Percentiles rank a stretch among this genome's conserved stretches.
Conservation (phyloP, 2,329 filamentous ascomycete genomes). For the Epichloe typhina region DNA sequence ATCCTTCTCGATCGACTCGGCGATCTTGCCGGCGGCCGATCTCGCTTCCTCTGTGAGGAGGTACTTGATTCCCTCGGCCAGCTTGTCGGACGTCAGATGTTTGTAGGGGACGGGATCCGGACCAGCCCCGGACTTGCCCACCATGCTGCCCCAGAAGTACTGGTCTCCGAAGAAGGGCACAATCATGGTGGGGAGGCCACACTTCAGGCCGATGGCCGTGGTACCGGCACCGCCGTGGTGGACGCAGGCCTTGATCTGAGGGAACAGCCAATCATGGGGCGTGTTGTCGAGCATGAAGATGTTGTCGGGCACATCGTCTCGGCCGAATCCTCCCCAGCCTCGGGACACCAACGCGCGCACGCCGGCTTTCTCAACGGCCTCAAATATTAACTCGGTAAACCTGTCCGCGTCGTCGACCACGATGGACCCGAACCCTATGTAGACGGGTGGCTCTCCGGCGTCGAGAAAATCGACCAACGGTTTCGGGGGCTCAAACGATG, state of each 20-base stretch:
- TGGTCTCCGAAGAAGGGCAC: conserved; percentile 74
- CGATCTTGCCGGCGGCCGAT: conserved; percentile 43
- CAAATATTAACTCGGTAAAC: conserved; percentile 59
- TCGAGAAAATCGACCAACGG: conserved; percentile 43
- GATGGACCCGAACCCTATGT: conserved; percentile 66
- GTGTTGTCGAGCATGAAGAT: conserved; percentile 62
- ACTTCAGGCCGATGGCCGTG: conserved; percentile 60
- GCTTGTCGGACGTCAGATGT: conserved; percentile 44
- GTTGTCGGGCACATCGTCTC: conserved; percentile 42
- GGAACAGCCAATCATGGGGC: conserved; percentile 68
- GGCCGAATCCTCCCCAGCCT: conserved; percentile 62
- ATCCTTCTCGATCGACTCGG: conserved; percentile 44
- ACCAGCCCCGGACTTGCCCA: conserved; percentile 49
- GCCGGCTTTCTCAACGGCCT: conserved; percentile 51
- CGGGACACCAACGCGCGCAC: conserved; percentile 61
- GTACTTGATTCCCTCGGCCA: conserved; percentile 58
- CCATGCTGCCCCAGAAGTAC: conserved; percentile 64
- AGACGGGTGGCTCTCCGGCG: conserved; percentile 47
- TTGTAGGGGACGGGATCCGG: conserved; percentile 58
- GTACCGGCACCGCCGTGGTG: conserved; percentile 72
- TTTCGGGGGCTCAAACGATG: conserved; percentile 45
- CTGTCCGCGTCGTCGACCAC: conserved; percentile 58
- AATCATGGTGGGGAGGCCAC: conserved; percentile 59
- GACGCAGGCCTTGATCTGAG: conserved; percentile 50
- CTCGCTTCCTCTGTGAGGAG: conserved; percentile 49